These are phyloP conservation scores for Camellia oleifera DNA, from an alignment of 179 eudicot species.

Conservation along the genomic window DNA sequence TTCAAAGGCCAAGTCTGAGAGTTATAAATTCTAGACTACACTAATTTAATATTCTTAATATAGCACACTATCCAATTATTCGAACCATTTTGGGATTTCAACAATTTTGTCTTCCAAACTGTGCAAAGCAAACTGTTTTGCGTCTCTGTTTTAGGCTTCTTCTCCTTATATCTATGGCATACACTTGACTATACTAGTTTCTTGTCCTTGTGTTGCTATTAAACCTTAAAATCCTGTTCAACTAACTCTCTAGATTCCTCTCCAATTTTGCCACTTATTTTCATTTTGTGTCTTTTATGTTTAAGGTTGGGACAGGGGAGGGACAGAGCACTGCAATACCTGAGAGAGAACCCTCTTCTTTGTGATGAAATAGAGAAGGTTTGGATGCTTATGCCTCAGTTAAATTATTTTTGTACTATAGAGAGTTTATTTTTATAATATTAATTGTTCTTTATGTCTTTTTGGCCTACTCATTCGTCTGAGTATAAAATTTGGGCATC, in stretches of 20 bases:
- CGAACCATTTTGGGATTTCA: background rate
- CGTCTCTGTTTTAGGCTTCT: background rate
- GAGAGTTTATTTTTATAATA: background rate
- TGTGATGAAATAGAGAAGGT: slow-evolving; percentile 91
- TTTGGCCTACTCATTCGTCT: background rate
- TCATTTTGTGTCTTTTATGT: slow-evolving; percentile 5
- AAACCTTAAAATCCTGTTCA: background rate
- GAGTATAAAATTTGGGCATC: background rate
- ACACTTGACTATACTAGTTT: background rate
- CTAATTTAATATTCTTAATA: background rate
- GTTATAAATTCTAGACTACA: background rate
- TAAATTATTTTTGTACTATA: background rate
- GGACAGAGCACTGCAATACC: slow-evolving; percentile 77
- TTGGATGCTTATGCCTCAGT: slow-evolving; percentile 10
- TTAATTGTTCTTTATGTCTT: background rate
- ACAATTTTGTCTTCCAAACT: background rate
- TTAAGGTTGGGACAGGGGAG: slow-evolving; percentile 94
- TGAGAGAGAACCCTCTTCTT: slow-evolving; percentile 75
- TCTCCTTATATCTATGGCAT: background rate
- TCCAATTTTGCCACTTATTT: background rate
- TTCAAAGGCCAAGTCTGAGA: background rate
- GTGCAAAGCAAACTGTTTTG: background rate
- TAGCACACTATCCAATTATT: background rate
- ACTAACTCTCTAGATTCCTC: background rate
- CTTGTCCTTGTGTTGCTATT: slow-evolving; percentile 1